Base-by-base conservation (phyloP, 257 asterid genomes). In the Lycium barbarum region DNA sequence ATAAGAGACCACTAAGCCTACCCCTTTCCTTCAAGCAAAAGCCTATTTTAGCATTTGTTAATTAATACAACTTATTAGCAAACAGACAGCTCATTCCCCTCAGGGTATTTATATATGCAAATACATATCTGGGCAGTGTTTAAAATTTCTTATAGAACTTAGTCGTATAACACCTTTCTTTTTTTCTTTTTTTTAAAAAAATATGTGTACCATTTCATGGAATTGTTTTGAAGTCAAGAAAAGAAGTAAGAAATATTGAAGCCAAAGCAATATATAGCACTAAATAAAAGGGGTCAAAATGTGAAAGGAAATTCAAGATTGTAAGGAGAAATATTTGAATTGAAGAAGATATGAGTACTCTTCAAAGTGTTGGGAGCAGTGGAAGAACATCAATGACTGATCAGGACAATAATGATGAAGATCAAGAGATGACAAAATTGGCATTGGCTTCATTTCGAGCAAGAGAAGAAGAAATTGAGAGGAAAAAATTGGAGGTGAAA, bases 381-480 rank as follows among this genome's bases (percentile, higher is more conserved):
- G 93, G 95, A 40, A 87, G 93, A 78, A 68, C 89, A n/a, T 91
- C 95, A 18, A 74, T 84, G 1, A 94, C 88, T 0, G 90, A 85
- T 1, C 82, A 83, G 9, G 93, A 68, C 7, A 76, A 51, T 53
- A 70, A 70, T 68, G 59, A 51, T 26, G 82, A 91, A 1, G 97
- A 92, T 22, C 92, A 92, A 2, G 97, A 93, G 88, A 92, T 93
- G 2, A 86, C 97, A 1, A 95, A 85, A 40, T 35, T 87, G 74
- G 95, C 93, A 15, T 84, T 93, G 15, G 90, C 96, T 0, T 89
- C 94, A 3, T 90, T 91, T 65, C 94, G 88, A 81, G 97, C 93
- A 1, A 87, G 90, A 85, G 97, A 95, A 89, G 97, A 95, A 85
- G 97, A 91, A 89, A 93, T 95, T 3, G 97, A 95, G 89, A 90